A percentile compares a stretch with the other conserved stretches of the same genome.
These are phyloP conservation scores for Nitzschia inconspicua DNA, from an alignment of 108 stramenopile species.

Conservation along the genomic window DNA sequence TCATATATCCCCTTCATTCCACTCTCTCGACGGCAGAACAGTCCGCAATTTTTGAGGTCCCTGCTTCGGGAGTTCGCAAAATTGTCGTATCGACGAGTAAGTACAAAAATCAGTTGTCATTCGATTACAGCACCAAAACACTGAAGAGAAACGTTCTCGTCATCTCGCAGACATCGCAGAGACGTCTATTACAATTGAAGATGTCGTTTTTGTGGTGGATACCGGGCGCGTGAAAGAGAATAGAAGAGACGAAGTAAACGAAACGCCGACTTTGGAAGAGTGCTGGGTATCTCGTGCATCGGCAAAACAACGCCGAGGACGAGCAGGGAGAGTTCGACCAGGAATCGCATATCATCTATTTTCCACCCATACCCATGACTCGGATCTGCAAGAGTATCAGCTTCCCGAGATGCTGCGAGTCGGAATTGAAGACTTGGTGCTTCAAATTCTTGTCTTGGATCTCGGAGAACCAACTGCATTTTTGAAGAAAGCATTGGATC, in stretches of 20 bases:
- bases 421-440: constrained; percentile 85
- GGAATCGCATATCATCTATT: constrained; percentile 80
- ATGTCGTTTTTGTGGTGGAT: constrained; percentile 79
- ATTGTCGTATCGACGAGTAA: constrained; percentile 84
- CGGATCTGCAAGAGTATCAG: constrained; percentile 55
- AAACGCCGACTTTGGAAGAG: constrained; percentile 76
- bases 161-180: constrained; percentile 45
- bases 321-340: constrained; percentile 91
- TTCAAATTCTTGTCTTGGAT: constrained; percentile 79
- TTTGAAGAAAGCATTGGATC: constrained; percentile 63
- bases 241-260: constrained; percentile 60
- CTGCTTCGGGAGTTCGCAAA: constrained; percentile 64
- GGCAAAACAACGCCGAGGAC: constrained; percentile 85
- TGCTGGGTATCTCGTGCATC: constrained; percentile 86
- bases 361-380: constrained; percentile 57
- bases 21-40: constrained; percentile 71
- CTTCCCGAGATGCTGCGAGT: constrained; percentile 89
- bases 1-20: constrained; percentile 69
- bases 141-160: background rate
- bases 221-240: constrained; percentile 68
- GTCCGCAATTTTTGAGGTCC: constrained; percentile 61
- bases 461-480: constrained; percentile 68
- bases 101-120: background rate
- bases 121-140: background rate
- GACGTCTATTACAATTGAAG: constrained; percentile 51